phyloP scores from a whole-genome alignment of 179 eudicot genomes.

The Monotropa hypopitys region DNA sequence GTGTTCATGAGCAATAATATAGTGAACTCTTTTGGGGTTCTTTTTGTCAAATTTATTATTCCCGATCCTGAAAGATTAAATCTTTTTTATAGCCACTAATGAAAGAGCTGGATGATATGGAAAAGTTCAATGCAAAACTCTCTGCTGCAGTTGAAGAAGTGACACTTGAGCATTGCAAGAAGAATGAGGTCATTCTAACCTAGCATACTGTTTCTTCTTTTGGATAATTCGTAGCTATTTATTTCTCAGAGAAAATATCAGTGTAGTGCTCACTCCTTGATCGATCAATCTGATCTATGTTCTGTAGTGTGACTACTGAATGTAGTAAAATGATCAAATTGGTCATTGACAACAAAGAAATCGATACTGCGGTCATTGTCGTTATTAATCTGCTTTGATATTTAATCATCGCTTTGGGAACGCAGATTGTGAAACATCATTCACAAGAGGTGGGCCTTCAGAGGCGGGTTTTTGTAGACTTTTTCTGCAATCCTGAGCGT shows the following conservation, averaged over 20 bases:
- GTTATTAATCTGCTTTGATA: not conserved
- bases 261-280: not conserved
- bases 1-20: slow-evolving; percentile 2
- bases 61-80: not conserved
- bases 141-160: slow-evolving; percentile 94
- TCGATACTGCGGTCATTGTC: not conserved
- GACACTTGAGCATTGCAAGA: slow-evolving; percentile 70
- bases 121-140: slow-evolving; percentile 66
- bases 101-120: slow-evolving; percentile 88
- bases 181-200: slow-evolving; percentile 58
- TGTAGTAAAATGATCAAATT: not conserved
- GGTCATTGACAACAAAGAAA: not conserved
- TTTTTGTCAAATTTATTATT: not conserved
- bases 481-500: slow-evolving; percentile 84
- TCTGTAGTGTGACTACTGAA: no score
- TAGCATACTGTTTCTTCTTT: not conserved
- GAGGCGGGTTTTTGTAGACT: slow-evolving; percentile 82
- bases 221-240: not conserved
- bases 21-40: not conserved
- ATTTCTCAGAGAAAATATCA: not conserved
- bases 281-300: not conserved
- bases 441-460: slow-evolving; percentile 71
- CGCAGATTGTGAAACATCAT: slow-evolving; percentile 82
- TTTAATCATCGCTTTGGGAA: slow-evolving; percentile 1
- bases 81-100: slow-evolving; percentile 40